Evolutionary conservation across 352 stramenopile species (phyloP), one percentile per base, ranked within the genome.

Genomic region (Hyaloperonospora arabidopsidis): DNA sequence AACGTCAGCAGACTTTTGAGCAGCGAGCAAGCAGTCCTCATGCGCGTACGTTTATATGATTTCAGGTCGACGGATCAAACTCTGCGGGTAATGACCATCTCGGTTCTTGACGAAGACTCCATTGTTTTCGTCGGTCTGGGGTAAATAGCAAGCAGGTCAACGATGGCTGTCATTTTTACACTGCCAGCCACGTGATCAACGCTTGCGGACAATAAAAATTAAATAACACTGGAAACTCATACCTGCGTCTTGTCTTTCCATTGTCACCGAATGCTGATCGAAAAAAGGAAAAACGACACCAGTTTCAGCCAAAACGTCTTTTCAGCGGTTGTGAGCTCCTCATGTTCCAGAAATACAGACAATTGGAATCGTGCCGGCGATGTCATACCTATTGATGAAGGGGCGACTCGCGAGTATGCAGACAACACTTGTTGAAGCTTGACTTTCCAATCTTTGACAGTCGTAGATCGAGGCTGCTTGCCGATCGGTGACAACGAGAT

Each of bases 271-370:
- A 43, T 41, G 15, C 15, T 60, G 56, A 23, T 54, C 62, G 22
- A 67, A 68, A 82, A 80, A 18, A 83, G 63, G 63, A 84, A 81
- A 50, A 84, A 84, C 8, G 76, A 83, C 41, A 78, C 65, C 35
- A 86, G 45, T 45, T 77, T 72, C 19, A 83, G 50, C 76, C 76
- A 86, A 40, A 80, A 81, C 2, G 60, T 67, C 34, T 71, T 74
- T 32, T 82, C 71, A 7, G 41, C 58, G 43, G 63, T 52, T 13
- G 70, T 65, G 19, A 72, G 55, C 13, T 65, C 51, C 6, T 70
- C 52, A 19, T 74, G 46, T 6, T 69, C 48, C 12, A 75, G 57
- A 47, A 78, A 78, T 34, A 41, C 23, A 38, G 49, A 39, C 36
- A 78, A 41, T 17, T 73, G 52, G 25, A 78, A 78, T 34, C 48